Evolutionary conservation across 805 yeast genomes (phyloP).

Genomic region (Kodamaea fukazawae): DNA sequence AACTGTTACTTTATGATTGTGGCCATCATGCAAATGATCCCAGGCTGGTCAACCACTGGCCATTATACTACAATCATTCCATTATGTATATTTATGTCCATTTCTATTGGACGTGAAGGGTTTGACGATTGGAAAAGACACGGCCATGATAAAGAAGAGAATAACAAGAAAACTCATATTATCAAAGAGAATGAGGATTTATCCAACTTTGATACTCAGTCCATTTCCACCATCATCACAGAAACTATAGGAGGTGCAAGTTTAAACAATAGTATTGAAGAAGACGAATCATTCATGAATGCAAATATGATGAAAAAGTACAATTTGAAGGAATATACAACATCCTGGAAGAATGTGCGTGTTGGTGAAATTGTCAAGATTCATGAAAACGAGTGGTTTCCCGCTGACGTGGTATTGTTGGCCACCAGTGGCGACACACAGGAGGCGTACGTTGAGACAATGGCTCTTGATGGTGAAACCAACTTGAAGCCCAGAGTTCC

Average conservation of each 20-base stretch:
- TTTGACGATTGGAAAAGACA: conserved; percentile 91
- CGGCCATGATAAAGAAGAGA: conserved; percentile 79
- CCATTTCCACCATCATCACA: conserved; percentile 37
- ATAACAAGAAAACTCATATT: conserved; percentile 42
- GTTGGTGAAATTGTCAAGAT: conserved; percentile 87
- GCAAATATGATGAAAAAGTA: conserved; percentile 22
- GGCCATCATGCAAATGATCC: conserved; percentile 92
- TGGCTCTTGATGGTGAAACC: conserved; percentile 98
- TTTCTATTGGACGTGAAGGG: conserved; percentile 90
- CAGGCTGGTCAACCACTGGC: conserved; percentile 97
- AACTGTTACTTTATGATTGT: conserved; percentile 87
- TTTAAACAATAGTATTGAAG: conserved; percentile 1
- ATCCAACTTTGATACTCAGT: conserved; percentile 33
- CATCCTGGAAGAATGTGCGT: conserved; percentile 69
- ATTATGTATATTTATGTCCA: conserved; percentile 75
- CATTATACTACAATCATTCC: conserved; percentile 93
- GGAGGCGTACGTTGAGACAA: conserved; percentile 80
- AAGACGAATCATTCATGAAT: conserved; percentile 13
- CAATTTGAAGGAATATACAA: conserved; percentile 31
- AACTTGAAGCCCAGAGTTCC: conserved; percentile 77
- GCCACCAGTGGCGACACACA: conserved; percentile 62
- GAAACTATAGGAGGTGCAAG: conserved; percentile 27
- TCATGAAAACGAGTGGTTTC: conserved; percentile 84
- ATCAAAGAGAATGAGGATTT: conserved; percentile 31
- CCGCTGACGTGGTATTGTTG: conserved; percentile 81